Evolutionary conservation across 768 basidiomycete genomes (phyloP), one percentile per base, ranked within the genome.

Genomic region (Dentipellis fragilis): DNA sequence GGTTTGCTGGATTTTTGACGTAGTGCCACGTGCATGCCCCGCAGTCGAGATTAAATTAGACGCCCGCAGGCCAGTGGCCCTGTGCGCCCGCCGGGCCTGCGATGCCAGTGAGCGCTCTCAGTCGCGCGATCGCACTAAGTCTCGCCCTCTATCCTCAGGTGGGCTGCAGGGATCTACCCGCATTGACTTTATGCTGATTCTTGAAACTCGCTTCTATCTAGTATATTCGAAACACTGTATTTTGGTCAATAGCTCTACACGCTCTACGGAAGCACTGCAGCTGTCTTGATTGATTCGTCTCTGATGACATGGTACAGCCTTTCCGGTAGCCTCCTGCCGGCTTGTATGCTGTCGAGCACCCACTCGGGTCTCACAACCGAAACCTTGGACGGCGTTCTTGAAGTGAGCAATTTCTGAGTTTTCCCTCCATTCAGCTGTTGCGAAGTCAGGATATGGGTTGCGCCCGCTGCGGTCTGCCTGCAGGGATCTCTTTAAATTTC

Each of bases 371-470:
- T 81, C 35, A 92, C 87, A 54, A 92, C 77, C 54, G 85, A 75
- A 19, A 74, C 71, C 37, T 74, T 73, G 55, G 66, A 75, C 59
- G 72, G 72, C 35, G 71, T 72, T 62, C 79, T 81, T 21, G 71
- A 66, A 17, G 75, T 79, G 54, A 91, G 68, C 51, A 83, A 62
- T 62, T 75, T 81, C 56, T 90, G 81, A 2, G 79, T 84, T 68
- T 92, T 92, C 23, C 80, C 78, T 16, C 77, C 87, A 62, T 76
- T 87, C 55, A 91, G 72, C 53, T 77, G 78, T 59, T 81, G 80
- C 6, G 88, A 89, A 9, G 85, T 86, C 39, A 93, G 64, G 51
- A 93, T 83, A 65, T 93, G 90, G 7, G 90, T 92, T 48, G 84
- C 84, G 10, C 77, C 77, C 16, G 82, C 80, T 12, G 81, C 71